Percentiles rank a stretch among this genome's conserved stretches.
These are phyloP conservation scores for Kodamaea jinghongensis DNA, from an alignment of 805 yeast genomes.

Conservation along the genomic window DNA sequence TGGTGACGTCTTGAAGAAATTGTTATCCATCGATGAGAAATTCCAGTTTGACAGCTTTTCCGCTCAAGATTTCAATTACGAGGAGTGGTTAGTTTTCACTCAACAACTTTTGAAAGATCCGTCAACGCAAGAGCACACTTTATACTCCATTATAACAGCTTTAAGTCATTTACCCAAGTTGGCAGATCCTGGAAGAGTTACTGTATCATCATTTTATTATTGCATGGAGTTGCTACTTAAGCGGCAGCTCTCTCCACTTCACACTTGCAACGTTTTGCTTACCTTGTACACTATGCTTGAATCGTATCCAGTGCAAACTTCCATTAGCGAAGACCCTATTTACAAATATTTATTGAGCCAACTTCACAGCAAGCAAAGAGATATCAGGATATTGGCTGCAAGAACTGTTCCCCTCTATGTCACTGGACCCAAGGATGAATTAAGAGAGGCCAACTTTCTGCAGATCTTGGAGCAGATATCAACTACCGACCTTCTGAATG, in stretches of 20 bases:
- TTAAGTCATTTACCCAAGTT: constrained; percentile 39
- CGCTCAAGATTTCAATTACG: no score
- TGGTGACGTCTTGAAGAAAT: no score
- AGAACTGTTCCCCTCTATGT: constrained; percentile 54
- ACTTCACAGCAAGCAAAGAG: constrained; percentile 45
- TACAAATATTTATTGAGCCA: constrained; percentile 43
- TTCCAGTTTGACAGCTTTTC: no score
- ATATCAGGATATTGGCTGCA: constrained; percentile 51
- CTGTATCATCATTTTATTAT: no score
- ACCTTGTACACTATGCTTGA: constrained; percentile 35
- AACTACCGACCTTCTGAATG: constrained; percentile 37
- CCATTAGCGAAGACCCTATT: constrained; percentile 20
- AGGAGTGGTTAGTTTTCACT: no score
- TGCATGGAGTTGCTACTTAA: no score
- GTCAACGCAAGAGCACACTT: constrained; percentile 4
- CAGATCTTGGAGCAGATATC: constrained; percentile 43
- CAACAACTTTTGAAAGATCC: no score
- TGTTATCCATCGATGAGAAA: no score
- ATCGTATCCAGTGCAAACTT: constrained; percentile 7
- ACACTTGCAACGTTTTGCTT: constrained; percentile 40
- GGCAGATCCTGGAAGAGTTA: no score
- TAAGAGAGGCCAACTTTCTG: constrained; percentile 43
- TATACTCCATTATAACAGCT: constrained; percentile 34
- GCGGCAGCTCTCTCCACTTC: no score
- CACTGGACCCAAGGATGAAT: constrained; percentile 32